Base-by-base conservation (phyloP, 2,329 filamentous ascomycete species). In the Alternaria longipes region DNA sequence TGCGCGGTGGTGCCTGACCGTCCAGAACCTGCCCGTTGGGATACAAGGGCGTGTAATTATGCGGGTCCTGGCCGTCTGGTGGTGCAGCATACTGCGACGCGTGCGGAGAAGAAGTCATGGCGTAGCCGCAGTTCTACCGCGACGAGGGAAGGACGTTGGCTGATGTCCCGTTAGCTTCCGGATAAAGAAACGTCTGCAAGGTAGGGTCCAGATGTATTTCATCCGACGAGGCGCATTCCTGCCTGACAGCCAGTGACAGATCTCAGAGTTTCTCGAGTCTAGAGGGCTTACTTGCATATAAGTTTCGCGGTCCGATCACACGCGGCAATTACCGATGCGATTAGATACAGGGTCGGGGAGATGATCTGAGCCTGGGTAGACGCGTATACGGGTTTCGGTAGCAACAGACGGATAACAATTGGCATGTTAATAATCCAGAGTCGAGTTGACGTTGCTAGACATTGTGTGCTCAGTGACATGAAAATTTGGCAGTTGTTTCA, bases 21-120 rank as follows among this genome's bases (percentile, higher is more conserved):
- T 62, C 59, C 42, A 64, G 59, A 7, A 57, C 36, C 41, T 50
- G 60, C 20, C 50, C 40, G 45, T 42, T 59, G 57, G 64, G 53
- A 50, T 78, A 78, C 32, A 76, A 74, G 54, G 71, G 73, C 62
- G 75, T 65, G 63, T 77, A 78, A 55, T 52, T 38, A 52, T 78
- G 75, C 46, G 71, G 59, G 44, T 74, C 73, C 45, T 65, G 56
- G 41, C 47, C 54, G 52, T 62, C 56, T 20, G 56, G 66, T 42
- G 60, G 62, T 42, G 65, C 64, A 45, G 67, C 61, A 47, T 70
- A 70, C 28, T 68, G 62, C 47, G 66, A 68, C 62, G 59, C 49
- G 28, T 52, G 49, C 52, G 57, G 63, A 36, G 58, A 62, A 45
- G 55, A 56, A 20, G 54, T 63, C 59, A 60, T 65, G 60, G 50